A percentile compares a stretch with the other conserved stretches of the same genome.
These are phyloP conservation scores for Termitomyces sp. DNA, from an alignment of 768 basidiomycete genomes.

Conservation along the genomic window DNA sequence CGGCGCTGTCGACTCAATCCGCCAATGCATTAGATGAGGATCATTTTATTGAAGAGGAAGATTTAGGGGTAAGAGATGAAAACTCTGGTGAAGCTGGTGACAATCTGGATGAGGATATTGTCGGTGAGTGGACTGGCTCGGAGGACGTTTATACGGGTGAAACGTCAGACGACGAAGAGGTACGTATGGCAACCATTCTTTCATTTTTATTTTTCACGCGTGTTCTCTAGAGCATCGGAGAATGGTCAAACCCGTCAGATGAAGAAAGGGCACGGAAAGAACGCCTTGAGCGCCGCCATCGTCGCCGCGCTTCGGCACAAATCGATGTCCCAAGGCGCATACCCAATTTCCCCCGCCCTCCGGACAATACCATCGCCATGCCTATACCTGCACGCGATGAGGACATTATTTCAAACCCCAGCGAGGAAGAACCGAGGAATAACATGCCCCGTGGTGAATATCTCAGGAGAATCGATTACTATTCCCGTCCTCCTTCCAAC, in stretches of 20 bases:
- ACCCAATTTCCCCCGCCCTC: constrained; percentile 80
- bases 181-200: constrained; percentile 27
- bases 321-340: constrained; percentile 66
- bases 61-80: constrained; percentile 5
- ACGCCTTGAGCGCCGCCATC: constrained; percentile 60
- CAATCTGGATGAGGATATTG: constrained; percentile 33
- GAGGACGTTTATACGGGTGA: constrained; percentile 61
- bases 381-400: constrained; percentile 35
- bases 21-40: constrained; percentile 50
- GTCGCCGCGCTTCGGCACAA: constrained; percentile 44
- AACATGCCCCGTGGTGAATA: constrained; percentile 33
- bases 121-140: constrained; percentile 81
- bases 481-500: constrained; percentile 42
- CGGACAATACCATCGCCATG: constrained; percentile 45
- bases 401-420: constrained; percentile 84
- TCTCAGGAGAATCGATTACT: constrained; percentile 40
- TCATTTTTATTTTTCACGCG: constrained; percentile 9
- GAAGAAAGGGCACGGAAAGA: constrained; percentile 77
- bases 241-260: constrained; percentile 90
- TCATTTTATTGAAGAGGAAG: constrained; percentile 22
- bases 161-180: constrained; percentile 64
- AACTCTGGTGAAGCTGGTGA: constrained; percentile 6
- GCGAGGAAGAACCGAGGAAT: constrained; percentile 62
- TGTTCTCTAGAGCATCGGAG: constrained; percentile 66
- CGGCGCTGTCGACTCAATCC: constrained; percentile 62